phyloP scores from a whole-genome alignment of 2,329 filamentous ascomycete genomes.

The Aspergillus sp. region DNA sequence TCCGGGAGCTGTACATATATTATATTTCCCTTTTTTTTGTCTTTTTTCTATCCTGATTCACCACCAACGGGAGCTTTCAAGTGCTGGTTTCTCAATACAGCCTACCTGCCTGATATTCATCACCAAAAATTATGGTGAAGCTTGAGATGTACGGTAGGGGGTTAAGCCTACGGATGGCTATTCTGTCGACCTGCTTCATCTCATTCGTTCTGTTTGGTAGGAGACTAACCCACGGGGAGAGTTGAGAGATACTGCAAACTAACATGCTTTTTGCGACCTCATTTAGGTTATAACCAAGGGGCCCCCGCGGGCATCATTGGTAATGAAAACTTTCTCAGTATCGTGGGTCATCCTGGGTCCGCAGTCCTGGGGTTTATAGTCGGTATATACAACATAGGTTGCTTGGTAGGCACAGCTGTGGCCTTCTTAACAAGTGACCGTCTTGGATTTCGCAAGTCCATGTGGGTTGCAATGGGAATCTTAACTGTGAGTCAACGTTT shows the following conservation, averaged over 20 bases:
- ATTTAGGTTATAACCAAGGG: constrained; percentile 50
- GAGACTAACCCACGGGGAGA: background rate
- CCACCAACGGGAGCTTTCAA: background rate
- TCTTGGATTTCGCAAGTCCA: constrained; percentile 32
- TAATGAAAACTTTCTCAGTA: constrained; percentile 45
- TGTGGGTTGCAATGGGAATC: constrained; percentile 38
- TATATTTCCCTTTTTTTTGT: constrained; percentile 1
- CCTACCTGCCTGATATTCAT: background rate
- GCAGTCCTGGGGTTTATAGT: constrained; percentile 45
- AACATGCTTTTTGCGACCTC: constrained; percentile 1
- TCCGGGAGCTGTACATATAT: constrained; percentile 13
- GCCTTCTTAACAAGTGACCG: constrained; percentile 32
- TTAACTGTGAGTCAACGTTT: constrained; percentile 25
- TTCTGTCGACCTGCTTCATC: constrained; percentile 25
- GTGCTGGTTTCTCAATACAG: background rate
- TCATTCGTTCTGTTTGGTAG: constrained; percentile 29
- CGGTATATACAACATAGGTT: constrained; percentile 46
- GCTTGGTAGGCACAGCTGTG: constrained; percentile 37
- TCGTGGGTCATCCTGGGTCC: constrained; percentile 40
- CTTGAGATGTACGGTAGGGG: constrained; percentile 29
- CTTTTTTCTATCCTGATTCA: background rate
- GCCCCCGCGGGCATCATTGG: constrained; percentile 51
- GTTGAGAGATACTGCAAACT: constrained; percentile 7
- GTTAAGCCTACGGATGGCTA: constrained; percentile 26
- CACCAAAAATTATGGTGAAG: constrained; percentile 19